These are phyloP conservation scores for Trichophyton mentagrophytes DNA, from an alignment of 2,329 filamentous ascomycete species.

Conservation along the genomic window DNA sequence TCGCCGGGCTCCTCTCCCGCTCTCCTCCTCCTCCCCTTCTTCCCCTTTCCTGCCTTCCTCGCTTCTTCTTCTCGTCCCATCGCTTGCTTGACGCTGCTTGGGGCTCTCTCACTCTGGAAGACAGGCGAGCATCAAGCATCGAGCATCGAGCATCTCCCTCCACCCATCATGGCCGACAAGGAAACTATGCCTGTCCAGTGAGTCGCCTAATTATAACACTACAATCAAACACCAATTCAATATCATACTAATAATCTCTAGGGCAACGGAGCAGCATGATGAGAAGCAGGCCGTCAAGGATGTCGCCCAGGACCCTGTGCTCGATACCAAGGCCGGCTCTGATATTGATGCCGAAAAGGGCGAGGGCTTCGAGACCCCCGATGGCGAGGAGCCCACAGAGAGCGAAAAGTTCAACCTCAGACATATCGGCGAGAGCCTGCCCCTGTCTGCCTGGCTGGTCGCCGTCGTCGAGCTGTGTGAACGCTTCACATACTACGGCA, in stretches of 20 bases:
- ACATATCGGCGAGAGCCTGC: conserved; percentile 44
- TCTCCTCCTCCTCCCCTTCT: background rate
- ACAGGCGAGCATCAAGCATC: background rate
- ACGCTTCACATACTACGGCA: conserved; percentile 48
- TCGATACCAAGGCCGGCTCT: conserved; percentile 1
- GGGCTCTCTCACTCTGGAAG: background rate
- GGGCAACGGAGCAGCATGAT: background rate
- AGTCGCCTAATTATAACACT: background rate
- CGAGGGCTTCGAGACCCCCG: conserved; percentile 20
- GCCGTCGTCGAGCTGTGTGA: conserved; percentile 45
- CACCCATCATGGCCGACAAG: conserved; percentile 7
- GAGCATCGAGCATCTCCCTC: background rate
- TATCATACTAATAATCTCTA: background rate
- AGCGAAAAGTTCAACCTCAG: conserved; percentile 40
- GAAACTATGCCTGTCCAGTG: conserved; percentile 10
- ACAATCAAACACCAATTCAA: too few species aligned
- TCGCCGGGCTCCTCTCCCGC: background rate
- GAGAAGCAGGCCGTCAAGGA: conserved; percentile 5
- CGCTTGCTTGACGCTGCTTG: background rate
- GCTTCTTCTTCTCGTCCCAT: background rate
- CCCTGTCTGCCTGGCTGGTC: conserved; percentile 44
- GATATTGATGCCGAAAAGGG: conserved; percentile 1
- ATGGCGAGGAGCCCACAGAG: conserved; percentile 42
- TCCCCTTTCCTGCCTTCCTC: background rate
- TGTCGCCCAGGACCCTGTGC: background rate